Evolutionary conservation across 2,329 filamentous ascomycete species (phyloP).

Genomic region (Exophiala mesophila): DNA sequence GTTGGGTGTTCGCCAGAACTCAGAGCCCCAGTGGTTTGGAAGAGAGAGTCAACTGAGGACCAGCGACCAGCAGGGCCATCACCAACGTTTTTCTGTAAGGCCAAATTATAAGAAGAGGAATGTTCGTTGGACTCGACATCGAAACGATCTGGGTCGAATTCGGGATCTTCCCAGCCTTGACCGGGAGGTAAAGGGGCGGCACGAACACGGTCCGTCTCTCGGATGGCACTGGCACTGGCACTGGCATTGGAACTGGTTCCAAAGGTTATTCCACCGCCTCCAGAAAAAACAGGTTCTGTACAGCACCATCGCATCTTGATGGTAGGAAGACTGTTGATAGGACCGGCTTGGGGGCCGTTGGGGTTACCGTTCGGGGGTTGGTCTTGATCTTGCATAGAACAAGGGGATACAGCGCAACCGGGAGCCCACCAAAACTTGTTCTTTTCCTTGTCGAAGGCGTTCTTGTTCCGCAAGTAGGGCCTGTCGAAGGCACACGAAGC

Average conservation of each 20-base stretch:
- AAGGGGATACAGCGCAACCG: conserved; percentile 50
- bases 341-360: conserved; percentile 30
- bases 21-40: conserved; percentile 14
- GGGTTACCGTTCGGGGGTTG: conserved; percentile 10
- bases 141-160: conserved; percentile 36
- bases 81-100: conserved; percentile 1
- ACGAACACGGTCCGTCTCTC: conserved; percentile 52
- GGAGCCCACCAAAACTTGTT: conserved; percentile 57
- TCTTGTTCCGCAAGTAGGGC: conserved; percentile 42
- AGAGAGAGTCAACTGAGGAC: conserved; percentile 43
- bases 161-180: conserved; percentile 53
- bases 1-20: conserved; percentile 11
- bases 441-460: conserved; percentile 21
- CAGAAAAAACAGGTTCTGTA: conserved; percentile 55
- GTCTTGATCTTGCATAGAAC: conserved; percentile 52
- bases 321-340: conserved; percentile 40
- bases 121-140: background rate
- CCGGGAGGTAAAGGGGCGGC: conserved; percentile 53
- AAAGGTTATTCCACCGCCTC: conserved; percentile 55
- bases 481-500: conserved; percentile 56
- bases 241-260: conserved; percentile 44
- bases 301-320: conserved; percentile 58
- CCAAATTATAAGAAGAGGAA: conserved; percentile 7
- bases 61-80: conserved; percentile 24
- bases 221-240: no score